Evolutionary conservation across 768 basidiomycete genomes (phyloP), one percentile per base, ranked within the genome.

Genomic region (Gloeophyllum trabeum): DNA sequence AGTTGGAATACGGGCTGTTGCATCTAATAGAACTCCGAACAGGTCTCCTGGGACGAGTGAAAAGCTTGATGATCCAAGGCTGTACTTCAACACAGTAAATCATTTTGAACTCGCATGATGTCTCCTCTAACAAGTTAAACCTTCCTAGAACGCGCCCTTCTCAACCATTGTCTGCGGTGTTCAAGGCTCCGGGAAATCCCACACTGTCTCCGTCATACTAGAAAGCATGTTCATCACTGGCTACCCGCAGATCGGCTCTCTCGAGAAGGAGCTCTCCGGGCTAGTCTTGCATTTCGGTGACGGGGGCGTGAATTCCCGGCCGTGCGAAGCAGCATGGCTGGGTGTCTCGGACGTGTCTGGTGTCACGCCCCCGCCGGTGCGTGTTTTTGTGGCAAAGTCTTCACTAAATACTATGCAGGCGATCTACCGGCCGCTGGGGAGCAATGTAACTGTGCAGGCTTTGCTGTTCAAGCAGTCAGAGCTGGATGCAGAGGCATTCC

Each of bases 91-190:
- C 50, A 82, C 80, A 1, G 81, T 79, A 50, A 54, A n/a, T n/a
- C n/a, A n/a, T n/a, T n/a, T n/a, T n/a, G n/a, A 63, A 39, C 16
- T 35, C 6, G 13, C 28, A 13, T 22, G 37, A 42, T 13, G 19
- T 21, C 21, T 6, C 30, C 14, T 25, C 24, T 14, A 43, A 14
- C 30, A 45, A 25, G 25, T 24, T 22, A 35, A 40, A 24, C 25
- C 32, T 21, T 24, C 6, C 13, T 45, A 83, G 82, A 85, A 83
- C 51, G 67, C 82, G 0, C 83, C 82, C 0, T 79, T 83, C 50
- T 84, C 83, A 0, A 77, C 81, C 0, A 51, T 85, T n/a, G 70
- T 85, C 2, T 86, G 82, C 41, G 82, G 82, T 0, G 81, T 83
- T 0, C 83, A 85, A 61, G 81, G 83, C 1, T 78, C 81, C 0